A percentile compares a stretch with the other conserved stretches of the same genome.
These are phyloP conservation scores for Mycena polygramma DNA, from an alignment of 768 basidiomycete species.

Conservation along the genomic window DNA sequence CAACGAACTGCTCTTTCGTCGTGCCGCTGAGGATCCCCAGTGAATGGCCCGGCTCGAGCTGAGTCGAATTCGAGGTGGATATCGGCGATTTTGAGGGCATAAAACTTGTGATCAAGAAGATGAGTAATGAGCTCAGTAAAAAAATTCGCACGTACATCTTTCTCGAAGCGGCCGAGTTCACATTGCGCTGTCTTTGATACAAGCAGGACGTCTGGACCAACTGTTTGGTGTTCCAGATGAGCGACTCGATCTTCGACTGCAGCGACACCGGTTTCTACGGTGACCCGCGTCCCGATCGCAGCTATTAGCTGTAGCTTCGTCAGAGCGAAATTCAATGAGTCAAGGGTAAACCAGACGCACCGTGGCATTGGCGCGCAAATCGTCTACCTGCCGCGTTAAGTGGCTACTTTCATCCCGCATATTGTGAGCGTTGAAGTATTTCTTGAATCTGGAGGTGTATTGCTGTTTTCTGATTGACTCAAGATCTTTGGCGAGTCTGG, in stretches of 20 bases:
- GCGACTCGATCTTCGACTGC: background rate
- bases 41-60: background rate
- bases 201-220: background rate
- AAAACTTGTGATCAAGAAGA: slow-evolving; percentile 2
- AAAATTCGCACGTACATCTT: background rate
- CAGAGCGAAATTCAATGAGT: too few relatives aligned
- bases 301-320: background rate
- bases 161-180: background rate
- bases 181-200: background rate
- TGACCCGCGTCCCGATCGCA: background rate
- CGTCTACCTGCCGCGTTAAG: background rate
- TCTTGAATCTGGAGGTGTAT: background rate
- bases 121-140: too few relatives aligned
- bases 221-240: too few relatives aligned
- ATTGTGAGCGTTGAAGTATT: background rate
- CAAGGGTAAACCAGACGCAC: background rate
- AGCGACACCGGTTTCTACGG: background rate
- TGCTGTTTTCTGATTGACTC: background rate
- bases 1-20: background rate
- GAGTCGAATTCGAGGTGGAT: slow-evolving; percentile 6
- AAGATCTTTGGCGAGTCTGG: background rate
- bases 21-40: background rate
- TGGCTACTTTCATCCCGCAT: background rate
- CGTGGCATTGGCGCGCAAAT: background rate
- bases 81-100: slow-evolving; percentile 15